Evolutionary conservation across 2,329 filamentous ascomycete species (phyloP).

Genomic region (Colletotrichum tamarilloi): DNA sequence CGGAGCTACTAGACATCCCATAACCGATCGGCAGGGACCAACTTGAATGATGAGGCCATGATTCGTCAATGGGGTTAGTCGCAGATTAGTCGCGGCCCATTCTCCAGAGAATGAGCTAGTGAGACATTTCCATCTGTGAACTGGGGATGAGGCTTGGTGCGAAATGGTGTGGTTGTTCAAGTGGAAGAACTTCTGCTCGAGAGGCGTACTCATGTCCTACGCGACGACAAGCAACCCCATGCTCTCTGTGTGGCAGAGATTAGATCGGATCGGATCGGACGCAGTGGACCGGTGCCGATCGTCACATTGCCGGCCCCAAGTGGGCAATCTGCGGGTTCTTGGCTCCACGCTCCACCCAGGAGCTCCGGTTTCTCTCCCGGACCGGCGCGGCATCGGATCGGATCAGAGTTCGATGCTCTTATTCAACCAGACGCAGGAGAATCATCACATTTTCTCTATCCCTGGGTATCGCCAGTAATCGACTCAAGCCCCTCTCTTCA

Average conservation of each 20-base stretch:
- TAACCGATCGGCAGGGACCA: constrained; percentile 29
- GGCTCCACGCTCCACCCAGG: background rate
- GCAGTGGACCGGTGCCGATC: background rate
- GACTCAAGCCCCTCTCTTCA: background rate
- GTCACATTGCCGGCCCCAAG: background rate
- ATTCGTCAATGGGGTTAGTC: constrained; percentile 20
- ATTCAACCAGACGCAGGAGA: background rate
- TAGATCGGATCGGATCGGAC: background rate
- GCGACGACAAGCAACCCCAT: too few species aligned
- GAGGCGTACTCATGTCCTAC: too few species aligned
- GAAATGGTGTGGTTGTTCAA: background rate
- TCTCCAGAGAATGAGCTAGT: background rate
- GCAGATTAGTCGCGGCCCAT: background rate
- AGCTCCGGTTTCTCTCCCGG: background rate
- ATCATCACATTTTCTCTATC: too few species aligned
- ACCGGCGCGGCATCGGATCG: background rate
- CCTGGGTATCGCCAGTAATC: too few species aligned
- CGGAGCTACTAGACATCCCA: background rate
- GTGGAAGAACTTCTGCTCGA: too few species aligned
- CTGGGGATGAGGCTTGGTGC: background rate
- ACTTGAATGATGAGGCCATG: constrained; percentile 28
- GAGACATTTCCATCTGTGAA: background rate
- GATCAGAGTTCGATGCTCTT: constrained; percentile 3
- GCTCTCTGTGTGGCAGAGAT: too few species aligned
- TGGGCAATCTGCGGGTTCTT: background rate